phyloP scores from a whole-genome alignment of 1,139 yeast genomes.

The Saccharomyces hybrid region DNA sequence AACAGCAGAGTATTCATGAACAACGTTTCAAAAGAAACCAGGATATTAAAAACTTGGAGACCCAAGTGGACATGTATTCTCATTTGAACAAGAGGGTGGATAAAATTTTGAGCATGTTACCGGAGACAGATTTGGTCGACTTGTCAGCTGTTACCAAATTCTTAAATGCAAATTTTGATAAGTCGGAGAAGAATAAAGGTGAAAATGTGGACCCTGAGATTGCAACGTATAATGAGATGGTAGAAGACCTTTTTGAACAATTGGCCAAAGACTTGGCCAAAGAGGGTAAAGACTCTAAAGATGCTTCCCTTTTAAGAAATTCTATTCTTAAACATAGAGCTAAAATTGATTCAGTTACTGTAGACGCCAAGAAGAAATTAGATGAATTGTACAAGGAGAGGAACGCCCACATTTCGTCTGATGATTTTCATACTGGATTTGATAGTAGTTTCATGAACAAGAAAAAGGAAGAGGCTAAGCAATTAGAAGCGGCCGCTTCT shows the following conservation, averaged over 20 bases:
- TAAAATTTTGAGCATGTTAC: slow-evolving; percentile 37
- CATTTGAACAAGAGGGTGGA: slow-evolving; percentile 70
- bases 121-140: slow-evolving; percentile 39
- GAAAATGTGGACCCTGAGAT: slow-evolving; percentile 56
- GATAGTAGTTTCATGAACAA: slow-evolving; percentile 76
- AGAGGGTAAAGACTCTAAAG: slow-evolving; percentile 39
- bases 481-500: slow-evolving; percentile 7
- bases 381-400: slow-evolving; percentile 65
- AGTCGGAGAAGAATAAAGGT: slow-evolving; percentile 43
- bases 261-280: slow-evolving; percentile 52
- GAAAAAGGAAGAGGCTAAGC: slow-evolving; percentile 29
- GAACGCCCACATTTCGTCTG: slow-evolving; percentile 70
- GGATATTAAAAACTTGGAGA: slow-evolving; percentile 66
- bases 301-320: slow-evolving; percentile 38
- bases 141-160: slow-evolving; percentile 37
- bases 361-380: slow-evolving; percentile 53
- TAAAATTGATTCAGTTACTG: slow-evolving; percentile 59
- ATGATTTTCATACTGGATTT: slow-evolving; percentile 91
- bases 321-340: slow-evolving; percentile 51
- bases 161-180: slow-evolving; percentile 47
- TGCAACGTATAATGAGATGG: slow-evolving; percentile 87
- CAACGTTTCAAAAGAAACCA: slow-evolving; percentile 73
- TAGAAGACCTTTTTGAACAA: slow-evolving; percentile 77
- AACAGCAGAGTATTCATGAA: slow-evolving; percentile 94
- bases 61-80: slow-evolving; percentile 70